Percentiles rank a stretch among this genome's conserved stretches.
These are phyloP conservation scores for Fusarium transvaalense DNA, from an alignment of 2,329 filamentous ascomycete species.

Conservation along the genomic window DNA sequence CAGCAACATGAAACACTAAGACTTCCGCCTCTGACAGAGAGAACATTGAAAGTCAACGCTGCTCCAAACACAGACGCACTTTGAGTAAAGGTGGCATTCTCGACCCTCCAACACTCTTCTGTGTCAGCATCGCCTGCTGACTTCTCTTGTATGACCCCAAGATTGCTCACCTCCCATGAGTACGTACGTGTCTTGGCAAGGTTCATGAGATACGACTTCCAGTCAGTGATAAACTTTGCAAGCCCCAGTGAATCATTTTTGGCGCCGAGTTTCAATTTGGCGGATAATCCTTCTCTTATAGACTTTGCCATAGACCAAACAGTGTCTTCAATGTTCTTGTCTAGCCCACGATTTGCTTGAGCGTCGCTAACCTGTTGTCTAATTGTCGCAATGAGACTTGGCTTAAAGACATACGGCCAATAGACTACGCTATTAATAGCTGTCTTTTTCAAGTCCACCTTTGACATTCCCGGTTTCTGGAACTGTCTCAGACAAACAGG, in stretches of 20 bases:
- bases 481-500: constrained; percentile 25
- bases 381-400: not conserved
- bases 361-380: not conserved
- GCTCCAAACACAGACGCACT: not conserved
- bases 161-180: constrained; percentile 33
- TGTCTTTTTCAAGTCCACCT: constrained; percentile 6
- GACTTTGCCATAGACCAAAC: constrained; percentile 43
- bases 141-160: constrained; percentile 14
- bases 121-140: rapidly evolving
- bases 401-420: constrained; percentile 9
- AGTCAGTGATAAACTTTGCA: constrained; percentile 20
- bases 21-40: not conserved
- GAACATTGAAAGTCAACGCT: constrained; percentile 8
- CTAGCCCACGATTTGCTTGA: not conserved
- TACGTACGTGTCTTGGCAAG: not conserved
- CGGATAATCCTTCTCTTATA: constrained; percentile 33
- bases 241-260: constrained; percentile 25
- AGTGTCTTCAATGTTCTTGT: not conserved
- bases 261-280: constrained; percentile 26
- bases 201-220: constrained; percentile 8
- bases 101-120: not conserved
- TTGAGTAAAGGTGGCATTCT: constrained; percentile 13
- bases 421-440: constrained; percentile 8
- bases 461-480: not conserved
- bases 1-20: constrained; percentile 12